Evolutionary conservation across 495 filamentous ascomycete genomes (phyloP).

Genomic region (Penicillium pancosmium): DNA sequence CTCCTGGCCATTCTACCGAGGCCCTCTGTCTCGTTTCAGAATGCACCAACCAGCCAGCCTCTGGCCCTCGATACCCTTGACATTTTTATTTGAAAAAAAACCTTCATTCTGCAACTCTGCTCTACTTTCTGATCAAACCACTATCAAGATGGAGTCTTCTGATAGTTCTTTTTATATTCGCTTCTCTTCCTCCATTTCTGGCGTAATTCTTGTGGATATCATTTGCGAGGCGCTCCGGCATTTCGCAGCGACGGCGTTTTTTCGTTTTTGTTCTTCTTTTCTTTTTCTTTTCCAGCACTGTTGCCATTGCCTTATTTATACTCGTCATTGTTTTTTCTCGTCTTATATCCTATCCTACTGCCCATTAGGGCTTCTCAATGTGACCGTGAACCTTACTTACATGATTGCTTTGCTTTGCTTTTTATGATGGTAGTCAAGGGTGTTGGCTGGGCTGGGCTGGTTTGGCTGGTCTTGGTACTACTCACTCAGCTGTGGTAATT

Average conservation of each 20-base stretch:
- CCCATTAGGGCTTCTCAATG: neutral
- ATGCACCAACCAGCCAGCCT: no score
- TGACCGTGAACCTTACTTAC: conserved; percentile 2
- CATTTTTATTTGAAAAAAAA: neutral
- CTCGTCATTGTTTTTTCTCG: neutral
- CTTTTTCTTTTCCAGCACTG: no score
- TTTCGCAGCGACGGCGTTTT: conserved; percentile 12
- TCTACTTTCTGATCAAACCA: no score
- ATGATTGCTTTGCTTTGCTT: neutral
- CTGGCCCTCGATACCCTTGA: no score
- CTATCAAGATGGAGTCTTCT: no score
- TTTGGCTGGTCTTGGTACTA: no score
- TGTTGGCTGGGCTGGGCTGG: no score
- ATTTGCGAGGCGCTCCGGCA: conserved; percentile 2
- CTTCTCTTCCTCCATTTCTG: neutral
- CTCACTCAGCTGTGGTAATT: no score
- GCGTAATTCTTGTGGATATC: neutral
- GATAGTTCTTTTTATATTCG: no score
- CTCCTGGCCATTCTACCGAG: no score
- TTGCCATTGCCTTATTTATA: neutral
- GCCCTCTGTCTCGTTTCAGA: no score
- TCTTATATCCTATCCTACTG: neutral
- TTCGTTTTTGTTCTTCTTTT: conserved; percentile 2
- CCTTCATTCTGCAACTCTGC: neutral
- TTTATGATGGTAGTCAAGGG: neutral